Evolutionary conservation across 345 rosid species (phyloP).

Genomic region (Salix viminalis): DNA sequence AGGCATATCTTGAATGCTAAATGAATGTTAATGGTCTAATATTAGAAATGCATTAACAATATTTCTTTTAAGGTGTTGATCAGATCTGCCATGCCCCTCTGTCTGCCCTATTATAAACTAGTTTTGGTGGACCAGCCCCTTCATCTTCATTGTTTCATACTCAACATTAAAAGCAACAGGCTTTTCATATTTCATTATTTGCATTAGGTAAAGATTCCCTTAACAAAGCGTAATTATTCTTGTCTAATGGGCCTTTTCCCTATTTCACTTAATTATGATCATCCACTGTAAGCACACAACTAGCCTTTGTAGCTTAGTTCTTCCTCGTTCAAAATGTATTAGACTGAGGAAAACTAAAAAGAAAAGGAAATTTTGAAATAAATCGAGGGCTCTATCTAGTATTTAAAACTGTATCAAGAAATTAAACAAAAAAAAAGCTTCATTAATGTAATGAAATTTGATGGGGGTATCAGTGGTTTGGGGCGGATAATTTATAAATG

Average conservation of each 20-base stretch:
- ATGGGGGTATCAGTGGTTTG: no score
- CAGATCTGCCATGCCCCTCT: constrained; percentile 30
- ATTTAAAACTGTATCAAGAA: no score
- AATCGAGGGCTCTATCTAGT: background rate
- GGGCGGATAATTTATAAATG: no score
- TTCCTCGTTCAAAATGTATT: background rate
- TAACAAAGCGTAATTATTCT: constrained; percentile 20
- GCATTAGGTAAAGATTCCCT: constrained; percentile 31
- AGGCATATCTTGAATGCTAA: constrained; percentile 2
- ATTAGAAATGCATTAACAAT: constrained; percentile 14
- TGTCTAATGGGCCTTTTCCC: background rate
- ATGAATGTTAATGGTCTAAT: constrained; percentile 1
- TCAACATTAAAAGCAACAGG: constrained; percentile 13
- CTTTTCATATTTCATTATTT: constrained; percentile 1
- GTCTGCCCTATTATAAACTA: constrained; percentile 32
- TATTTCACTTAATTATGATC: background rate
- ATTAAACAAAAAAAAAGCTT: no score
- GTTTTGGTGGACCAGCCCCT: constrained; percentile 30
- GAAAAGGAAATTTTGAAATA: background rate
- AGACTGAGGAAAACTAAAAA: background rate
- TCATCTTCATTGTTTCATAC: constrained; percentile 4
- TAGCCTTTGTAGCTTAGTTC: background rate
- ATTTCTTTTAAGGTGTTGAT: background rate
- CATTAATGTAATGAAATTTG: no score
- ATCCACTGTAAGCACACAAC: background rate